These are phyloP conservation scores for Lasiodiplodia hormozganensis DNA, from an alignment of 2,329 filamentous ascomycete genomes.

Conservation along the genomic window DNA sequence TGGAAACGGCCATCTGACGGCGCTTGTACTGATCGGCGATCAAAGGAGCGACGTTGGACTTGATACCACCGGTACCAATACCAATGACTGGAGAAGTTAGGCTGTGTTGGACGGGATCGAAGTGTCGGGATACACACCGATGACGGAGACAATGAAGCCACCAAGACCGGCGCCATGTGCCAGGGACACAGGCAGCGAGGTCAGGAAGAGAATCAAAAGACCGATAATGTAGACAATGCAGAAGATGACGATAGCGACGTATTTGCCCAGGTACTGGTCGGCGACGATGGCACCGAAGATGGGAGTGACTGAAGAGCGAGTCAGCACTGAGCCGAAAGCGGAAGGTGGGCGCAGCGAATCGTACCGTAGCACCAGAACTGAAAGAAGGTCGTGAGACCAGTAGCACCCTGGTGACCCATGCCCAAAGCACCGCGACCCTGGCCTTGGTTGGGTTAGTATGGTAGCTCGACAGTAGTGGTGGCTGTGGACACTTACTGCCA, in stretches of 20 bases:
- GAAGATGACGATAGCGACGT: slow-evolving; percentile 69
- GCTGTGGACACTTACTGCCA: slow-evolving; percentile 8
- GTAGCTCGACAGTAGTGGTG: too few species aligned
- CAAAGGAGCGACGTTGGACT: slow-evolving; percentile 67
- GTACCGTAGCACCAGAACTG: slow-evolving; percentile 45
- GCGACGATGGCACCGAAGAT: slow-evolving; percentile 55
- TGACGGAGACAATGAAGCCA: slow-evolving; percentile 26
- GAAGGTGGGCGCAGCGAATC: slow-evolving; percentile 48
- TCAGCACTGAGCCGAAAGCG: background rate
- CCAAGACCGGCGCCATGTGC: slow-evolving; percentile 42
- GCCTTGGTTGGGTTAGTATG: background rate
- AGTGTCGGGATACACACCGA: background rate
- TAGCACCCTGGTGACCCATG: slow-evolving; percentile 42
- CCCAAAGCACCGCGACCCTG: slow-evolving; percentile 34
- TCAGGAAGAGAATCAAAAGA: slow-evolving; percentile 67
- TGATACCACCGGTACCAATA: slow-evolving; percentile 75
- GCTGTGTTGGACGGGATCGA: too few species aligned
- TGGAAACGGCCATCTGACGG: slow-evolving; percentile 51
- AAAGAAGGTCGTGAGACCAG: slow-evolving; percentile 45
- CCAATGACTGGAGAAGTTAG: slow-evolving; percentile 57
- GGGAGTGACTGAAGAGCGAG: slow-evolving; percentile 35
- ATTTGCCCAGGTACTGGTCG: slow-evolving; percentile 70
- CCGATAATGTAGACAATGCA: slow-evolving; percentile 65
- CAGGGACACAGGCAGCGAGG: slow-evolving; percentile 67
- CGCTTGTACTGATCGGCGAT: slow-evolving; percentile 49